These are phyloP conservation scores for Camellia japonica DNA, from an alignment of 148 eudicot species.

Conservation along the genomic window DNA sequence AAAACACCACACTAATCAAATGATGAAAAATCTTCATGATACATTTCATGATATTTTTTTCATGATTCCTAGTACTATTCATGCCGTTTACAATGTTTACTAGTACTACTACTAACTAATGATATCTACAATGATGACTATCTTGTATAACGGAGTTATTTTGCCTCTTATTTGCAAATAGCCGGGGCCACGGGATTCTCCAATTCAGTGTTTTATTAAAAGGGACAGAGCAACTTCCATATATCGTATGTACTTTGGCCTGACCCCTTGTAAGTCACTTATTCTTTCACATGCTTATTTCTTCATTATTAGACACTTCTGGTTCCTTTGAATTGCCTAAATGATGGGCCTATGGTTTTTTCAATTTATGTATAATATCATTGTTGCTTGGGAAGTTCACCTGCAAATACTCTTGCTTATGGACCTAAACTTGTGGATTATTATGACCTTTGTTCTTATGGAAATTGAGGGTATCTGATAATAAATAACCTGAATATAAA, in stretches of 20 bases:
- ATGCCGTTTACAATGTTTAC: not conserved
- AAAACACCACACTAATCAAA: no score
- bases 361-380: not conserved
- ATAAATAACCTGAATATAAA: not conserved
- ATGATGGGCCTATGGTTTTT: not conserved
- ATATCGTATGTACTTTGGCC: conserved; percentile 53
- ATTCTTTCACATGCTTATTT: not conserved
- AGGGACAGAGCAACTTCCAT: conserved; percentile 51
- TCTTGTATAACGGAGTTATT: not conserved
- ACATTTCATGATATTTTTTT: no score
- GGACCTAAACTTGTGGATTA: not conserved
- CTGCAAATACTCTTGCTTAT: no score
- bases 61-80: no score
- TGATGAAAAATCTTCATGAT: no score
- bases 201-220: conserved; percentile 57
- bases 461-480: not conserved
- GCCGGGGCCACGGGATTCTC: conserved; percentile 62
- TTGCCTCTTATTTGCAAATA: conserved; percentile 9
- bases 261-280: conserved; percentile 52
- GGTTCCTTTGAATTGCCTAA: not conserved
- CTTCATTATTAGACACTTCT: not conserved
- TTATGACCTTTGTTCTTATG: not conserved
- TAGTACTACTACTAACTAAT: not conserved
- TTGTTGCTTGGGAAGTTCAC: not conserved
- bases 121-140: not conserved